Evolutionary conservation across 176 grass and related monocot species (phyloP), one percentile per base, ranked within the genome.

Genomic region (Themeda triandra): DNA sequence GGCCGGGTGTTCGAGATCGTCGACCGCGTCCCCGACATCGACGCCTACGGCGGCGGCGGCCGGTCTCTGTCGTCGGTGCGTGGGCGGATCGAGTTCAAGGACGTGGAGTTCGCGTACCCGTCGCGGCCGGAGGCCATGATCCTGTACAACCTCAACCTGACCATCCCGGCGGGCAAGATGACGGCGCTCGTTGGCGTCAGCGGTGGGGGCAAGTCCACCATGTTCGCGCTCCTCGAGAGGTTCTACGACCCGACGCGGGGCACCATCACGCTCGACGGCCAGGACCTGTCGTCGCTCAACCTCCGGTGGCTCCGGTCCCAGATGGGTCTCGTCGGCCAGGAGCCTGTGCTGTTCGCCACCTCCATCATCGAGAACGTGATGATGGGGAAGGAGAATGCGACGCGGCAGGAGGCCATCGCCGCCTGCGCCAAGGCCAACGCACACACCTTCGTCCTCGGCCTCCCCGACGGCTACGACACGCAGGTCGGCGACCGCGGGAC

Each of bases 361-460:
- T 89, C 92, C 73, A 92, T 94, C 64, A 29, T 94, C 13, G 92
- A 90, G 82, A 94, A 94, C 72, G 87, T 94, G 21, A 92, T 94
- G 89, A 85, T 92, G 87, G 92, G 92, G 18, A 94, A 90, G 80
- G 85, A 89, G 44, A 69, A 77, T 5, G 82, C 85, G 9, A 90
- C 87, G 27, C 59, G 66, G 54, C 76, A 87, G 2, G 92, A 94
- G 25, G 92, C 85, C 32, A 46, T 88, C 1, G 80, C 69, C 10
- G 92, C 92, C 27, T 92, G 87, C 51, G 53, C 69, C 0, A 84
- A 84, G 76, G 90, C 87, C 27, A 92, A 94, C 25, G 89, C 79
- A 0, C 89, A 94, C 79, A 80, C 78, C 56, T 94, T 94, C 82
- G 74, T 92, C 58, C 83, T 84, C 0, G 63, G 78, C 11, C 87